phyloP scores from a whole-genome alignment of 2,329 filamentous ascomycete genomes.

The Lasiodiplodia sp. region DNA sequence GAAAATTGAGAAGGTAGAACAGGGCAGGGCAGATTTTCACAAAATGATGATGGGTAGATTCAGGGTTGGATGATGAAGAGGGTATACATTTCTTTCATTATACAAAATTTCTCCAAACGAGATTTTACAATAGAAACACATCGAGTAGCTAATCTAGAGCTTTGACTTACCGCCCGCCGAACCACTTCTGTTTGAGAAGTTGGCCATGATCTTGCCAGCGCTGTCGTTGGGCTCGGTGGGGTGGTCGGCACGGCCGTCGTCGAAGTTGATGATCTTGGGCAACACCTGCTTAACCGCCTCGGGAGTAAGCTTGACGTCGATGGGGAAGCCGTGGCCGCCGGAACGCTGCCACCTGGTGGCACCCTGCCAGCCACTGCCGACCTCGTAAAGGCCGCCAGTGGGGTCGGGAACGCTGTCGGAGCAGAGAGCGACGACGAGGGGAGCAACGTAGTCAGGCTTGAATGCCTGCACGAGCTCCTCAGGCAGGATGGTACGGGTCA shows the following conservation, averaged over 20 bases:
- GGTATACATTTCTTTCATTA: constrained; percentile 30
- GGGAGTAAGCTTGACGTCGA: constrained; percentile 78
- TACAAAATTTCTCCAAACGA: constrained; percentile 17
- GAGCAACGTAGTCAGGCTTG: constrained; percentile 98
- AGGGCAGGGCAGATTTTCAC: not conserved
- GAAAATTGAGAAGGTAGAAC: not conserved
- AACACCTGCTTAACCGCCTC: constrained; percentile 75
- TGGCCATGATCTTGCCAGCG: constrained; percentile 80
- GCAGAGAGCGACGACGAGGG: constrained; percentile 85
- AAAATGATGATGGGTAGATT: not conserved
- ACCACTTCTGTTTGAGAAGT: constrained; percentile 77
- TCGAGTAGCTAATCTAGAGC: constrained; percentile 31
- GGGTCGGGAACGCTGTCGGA: constrained; percentile 85
- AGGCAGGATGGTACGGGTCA: constrained; percentile 93
- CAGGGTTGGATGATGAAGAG: not conserved
- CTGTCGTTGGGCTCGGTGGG: constrained; percentile 80
- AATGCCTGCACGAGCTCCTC: constrained; percentile 98
- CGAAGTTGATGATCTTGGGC: constrained; percentile 81
- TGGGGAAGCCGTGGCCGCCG: constrained; percentile 88
- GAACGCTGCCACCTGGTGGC: constrained; percentile 94
- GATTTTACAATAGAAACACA: not conserved
- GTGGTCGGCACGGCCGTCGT: constrained; percentile 85
- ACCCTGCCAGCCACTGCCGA: constrained; percentile 91
- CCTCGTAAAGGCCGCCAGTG: constrained; percentile 91
- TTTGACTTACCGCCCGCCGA: constrained; percentile 43